phyloP scores from a whole-genome alignment of 306 rosid species.

The Geum urbanum region DNA sequence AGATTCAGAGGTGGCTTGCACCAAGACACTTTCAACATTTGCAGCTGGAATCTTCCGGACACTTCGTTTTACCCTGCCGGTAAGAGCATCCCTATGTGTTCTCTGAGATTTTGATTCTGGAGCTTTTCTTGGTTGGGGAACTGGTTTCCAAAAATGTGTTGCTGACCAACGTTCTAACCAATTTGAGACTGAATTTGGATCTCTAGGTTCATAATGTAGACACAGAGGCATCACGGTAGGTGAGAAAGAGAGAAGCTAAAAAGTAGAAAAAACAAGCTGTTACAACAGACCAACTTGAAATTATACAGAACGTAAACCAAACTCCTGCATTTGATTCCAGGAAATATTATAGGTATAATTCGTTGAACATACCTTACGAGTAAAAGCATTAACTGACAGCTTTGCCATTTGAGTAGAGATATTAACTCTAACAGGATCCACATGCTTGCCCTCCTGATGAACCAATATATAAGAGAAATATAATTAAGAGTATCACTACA shows the following conservation, averaged over 20 bases:
- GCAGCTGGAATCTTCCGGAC: conserved; percentile 56
- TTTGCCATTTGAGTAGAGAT: conserved; percentile 44
- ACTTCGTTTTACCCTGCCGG: conserved; percentile 62
- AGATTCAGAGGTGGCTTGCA: conserved; percentile 56
- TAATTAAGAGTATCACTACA: neutral
- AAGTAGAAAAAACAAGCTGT: conserved; percentile 33
- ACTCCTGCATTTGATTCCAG: neutral
- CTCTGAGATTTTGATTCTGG: conserved; percentile 57
- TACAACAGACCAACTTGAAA: conserved; percentile 18
- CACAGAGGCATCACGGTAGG: conserved; percentile 57
- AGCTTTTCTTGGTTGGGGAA: conserved; percentile 68
- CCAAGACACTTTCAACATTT: conserved; percentile 46
- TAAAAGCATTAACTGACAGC: conserved; percentile 62
- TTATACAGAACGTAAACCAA: neutral
- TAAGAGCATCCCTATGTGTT: conserved; percentile 60
- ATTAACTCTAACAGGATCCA: conserved; percentile 38
- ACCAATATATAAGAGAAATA: conserved; percentile 24
- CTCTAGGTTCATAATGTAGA: conserved; percentile 61
- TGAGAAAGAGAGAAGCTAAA: conserved; percentile 73
- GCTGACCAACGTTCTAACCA: conserved; percentile 92
- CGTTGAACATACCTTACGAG: conserved; percentile 47
- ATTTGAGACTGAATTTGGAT: conserved; percentile 72
- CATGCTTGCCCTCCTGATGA: conserved; percentile 52
- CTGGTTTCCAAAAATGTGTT: conserved; percentile 74
- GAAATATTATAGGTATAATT: neutral